Evolutionary conservation across 2,329 filamentous ascomycete genomes (phyloP).

Genomic region (Colletotrichum theobromicola): DNA sequence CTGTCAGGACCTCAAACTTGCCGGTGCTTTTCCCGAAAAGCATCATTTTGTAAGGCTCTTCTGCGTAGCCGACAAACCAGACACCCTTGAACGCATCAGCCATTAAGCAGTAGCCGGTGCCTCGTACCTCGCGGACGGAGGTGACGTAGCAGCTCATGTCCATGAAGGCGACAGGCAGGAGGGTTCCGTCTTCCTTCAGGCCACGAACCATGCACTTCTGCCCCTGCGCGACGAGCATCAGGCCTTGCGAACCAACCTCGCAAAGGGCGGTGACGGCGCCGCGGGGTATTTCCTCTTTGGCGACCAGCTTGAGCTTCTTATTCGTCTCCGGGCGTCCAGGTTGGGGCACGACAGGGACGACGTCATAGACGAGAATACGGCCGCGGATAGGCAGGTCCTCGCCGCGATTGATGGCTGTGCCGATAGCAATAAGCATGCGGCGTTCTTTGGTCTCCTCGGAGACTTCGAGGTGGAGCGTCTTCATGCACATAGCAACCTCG

Average conservation of each 20-base stretch:
- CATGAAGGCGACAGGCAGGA: constrained; percentile 94
- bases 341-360: constrained; percentile 90
- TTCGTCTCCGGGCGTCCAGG: constrained; percentile 86
- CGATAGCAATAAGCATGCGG: constrained; percentile 81
- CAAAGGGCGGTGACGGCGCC: constrained; percentile 89
- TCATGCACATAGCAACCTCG: constrained; percentile 82
- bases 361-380: constrained; percentile 86
- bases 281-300: constrained; percentile 88
- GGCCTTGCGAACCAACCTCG: constrained; percentile 84
- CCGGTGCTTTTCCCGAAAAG: constrained; percentile 88
- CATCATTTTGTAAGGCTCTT: constrained; percentile 95
- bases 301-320: constrained; percentile 82
- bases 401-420: constrained; percentile 84
- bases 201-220: constrained; percentile 98
- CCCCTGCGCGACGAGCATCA: constrained; percentile 88
- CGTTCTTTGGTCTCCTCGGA: constrained; percentile 91
- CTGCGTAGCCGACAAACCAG: constrained; percentile 95
- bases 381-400: constrained; percentile 90
- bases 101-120: constrained; percentile 85
- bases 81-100: constrained; percentile 92
- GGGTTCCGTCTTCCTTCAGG: constrained; percentile 90
- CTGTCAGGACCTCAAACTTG: constrained; percentile 77
- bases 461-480: constrained; percentile 84
- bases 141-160: constrained; percentile 96
- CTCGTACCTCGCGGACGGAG: constrained; percentile 80